Evolutionary conservation across 441 rosid species (phyloP).

Genomic region (Erodium trifolium): DNA sequence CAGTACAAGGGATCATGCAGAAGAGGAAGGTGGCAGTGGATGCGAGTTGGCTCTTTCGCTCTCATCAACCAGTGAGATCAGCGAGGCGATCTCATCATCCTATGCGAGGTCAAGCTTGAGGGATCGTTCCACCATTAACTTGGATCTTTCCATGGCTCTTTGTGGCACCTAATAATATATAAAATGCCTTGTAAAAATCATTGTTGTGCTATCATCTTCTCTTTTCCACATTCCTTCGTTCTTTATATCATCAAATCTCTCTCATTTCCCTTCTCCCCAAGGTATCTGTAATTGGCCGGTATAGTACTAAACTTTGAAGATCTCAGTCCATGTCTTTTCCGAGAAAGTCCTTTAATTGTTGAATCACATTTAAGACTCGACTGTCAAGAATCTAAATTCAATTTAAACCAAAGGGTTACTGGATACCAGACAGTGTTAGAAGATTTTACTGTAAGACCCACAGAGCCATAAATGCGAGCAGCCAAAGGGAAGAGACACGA

Average conservation of each 20-base stretch:
- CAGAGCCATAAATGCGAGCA: background rate
- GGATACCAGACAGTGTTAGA: no score
- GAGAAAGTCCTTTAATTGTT: background rate
- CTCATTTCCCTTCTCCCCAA: background rate
- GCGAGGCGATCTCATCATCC: slow-evolving; percentile 49
- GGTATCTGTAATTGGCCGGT: background rate
- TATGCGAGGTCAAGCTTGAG: slow-evolving; percentile 28
- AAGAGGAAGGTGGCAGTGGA: slow-evolving; percentile 22
- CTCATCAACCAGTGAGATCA: slow-evolving; percentile 52
- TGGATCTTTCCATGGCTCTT: slow-evolving; percentile 81
- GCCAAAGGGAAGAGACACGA: background rate
- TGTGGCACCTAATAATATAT: slow-evolving; percentile 32
- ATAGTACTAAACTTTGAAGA: background rate
- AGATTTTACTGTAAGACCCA: background rate
- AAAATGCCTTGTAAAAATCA: background rate
- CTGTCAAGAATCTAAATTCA: no score
- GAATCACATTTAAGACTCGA: no score
- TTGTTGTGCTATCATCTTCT: slow-evolving; percentile 5
- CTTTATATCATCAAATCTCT: background rate
- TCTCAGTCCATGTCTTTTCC: background rate
- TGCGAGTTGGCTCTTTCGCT: slow-evolving; percentile 52
- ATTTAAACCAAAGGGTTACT: no score
- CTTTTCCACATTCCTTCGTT: slow-evolving; percentile 5
- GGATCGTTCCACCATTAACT: slow-evolving; percentile 39
- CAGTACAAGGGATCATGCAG: slow-evolving; percentile 19